These are phyloP conservation scores for Ilyonectria robusta DNA, from an alignment of 2,329 filamentous ascomycete species.

Conservation along the genomic window DNA sequence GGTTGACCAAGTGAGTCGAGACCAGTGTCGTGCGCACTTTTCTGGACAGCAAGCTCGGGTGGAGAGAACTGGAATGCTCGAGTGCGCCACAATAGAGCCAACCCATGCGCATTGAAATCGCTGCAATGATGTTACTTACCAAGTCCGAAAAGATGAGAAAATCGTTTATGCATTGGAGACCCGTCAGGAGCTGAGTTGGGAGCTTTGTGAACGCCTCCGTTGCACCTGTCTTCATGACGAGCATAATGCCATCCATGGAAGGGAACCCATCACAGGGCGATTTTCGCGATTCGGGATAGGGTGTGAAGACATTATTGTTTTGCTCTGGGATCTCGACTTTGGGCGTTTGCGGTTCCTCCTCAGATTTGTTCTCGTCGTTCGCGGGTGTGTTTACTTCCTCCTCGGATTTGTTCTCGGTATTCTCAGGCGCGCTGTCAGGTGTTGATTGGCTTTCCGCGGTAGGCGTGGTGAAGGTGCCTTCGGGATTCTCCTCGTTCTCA, in stretches of 20 bases:
- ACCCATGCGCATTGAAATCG: constrained; percentile 6
- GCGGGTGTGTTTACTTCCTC: constrained; percentile 6
- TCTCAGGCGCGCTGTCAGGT: background rate
- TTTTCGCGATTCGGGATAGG: constrained; percentile 31
- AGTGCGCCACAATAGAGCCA: constrained; percentile 7
- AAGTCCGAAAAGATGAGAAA: constrained; percentile 72
- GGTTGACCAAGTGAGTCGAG: background rate
- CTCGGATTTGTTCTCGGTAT: constrained; percentile 11
- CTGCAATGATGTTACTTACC: constrained; percentile 37
- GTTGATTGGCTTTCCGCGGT: background rate
- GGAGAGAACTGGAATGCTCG: constrained; percentile 21
- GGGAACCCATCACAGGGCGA: constrained; percentile 59
- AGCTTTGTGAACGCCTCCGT: constrained; percentile 69
- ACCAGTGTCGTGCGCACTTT: background rate
- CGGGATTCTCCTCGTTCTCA: constrained; percentile 5
- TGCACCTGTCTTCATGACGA: constrained; percentile 73
- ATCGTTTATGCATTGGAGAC: constrained; percentile 67
- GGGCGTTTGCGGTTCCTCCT: constrained; percentile 14
- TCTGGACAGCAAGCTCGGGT: background rate
- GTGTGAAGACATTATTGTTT: constrained; percentile 16
- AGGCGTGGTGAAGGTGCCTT: background rate
- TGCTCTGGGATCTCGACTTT: constrained; percentile 30
- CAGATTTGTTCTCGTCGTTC: background rate
- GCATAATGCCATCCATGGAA: constrained; percentile 59
- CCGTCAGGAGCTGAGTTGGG: constrained; percentile 69